Evolutionary conservation across 352 stramenopile genomes (phyloP).

Genomic region (Phytophthora boehmeriae): DNA sequence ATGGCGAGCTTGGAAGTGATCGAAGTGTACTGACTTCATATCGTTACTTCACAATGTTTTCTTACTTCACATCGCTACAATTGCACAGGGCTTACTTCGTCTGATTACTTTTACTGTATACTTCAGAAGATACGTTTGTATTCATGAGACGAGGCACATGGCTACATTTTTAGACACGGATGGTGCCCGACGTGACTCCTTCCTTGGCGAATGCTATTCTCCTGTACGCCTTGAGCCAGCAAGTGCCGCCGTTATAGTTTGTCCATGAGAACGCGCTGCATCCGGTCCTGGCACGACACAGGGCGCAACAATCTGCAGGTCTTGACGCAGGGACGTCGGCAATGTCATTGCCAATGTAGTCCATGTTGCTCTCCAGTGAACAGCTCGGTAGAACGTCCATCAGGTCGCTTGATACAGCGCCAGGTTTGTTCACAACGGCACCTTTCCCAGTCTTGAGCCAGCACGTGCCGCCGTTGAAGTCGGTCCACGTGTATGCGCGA

Average conservation of each 20-base stretch:
- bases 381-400: slow-evolving; percentile 28
- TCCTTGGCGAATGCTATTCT: slow-evolving; percentile 10
- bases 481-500: slow-evolving; percentile 39
- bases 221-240: slow-evolving; percentile 33
- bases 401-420: slow-evolving; percentile 33
- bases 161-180: too few relatives aligned
- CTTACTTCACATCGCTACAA: too few relatives aligned
- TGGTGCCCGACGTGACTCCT: slow-evolving; percentile 31
- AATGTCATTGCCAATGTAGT: slow-evolving; percentile 43
- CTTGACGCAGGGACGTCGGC: slow-evolving; percentile 15
- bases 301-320: slow-evolving; percentile 31
- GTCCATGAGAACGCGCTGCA: slow-evolving; percentile 41
- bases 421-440: slow-evolving; percentile 7
- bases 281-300: slow-evolving; percentile 20
- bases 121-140: too few relatives aligned
- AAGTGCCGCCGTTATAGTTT: slow-evolving; percentile 26
- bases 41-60: too few relatives aligned
- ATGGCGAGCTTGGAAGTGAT: slow-evolving; percentile 33
- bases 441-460: slow-evolving; percentile 43
- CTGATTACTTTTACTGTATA: too few relatives aligned
- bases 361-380: slow-evolving; percentile 18
- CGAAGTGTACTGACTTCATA: too few relatives aligned
- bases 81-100: too few relatives aligned
- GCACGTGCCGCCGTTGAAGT: slow-evolving; percentile 46
- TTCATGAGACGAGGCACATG: slow-evolving; percentile 27